Evolutionary conservation across 257 asterid species (phyloP), one percentile per base, ranked within the genome.

Genomic region (Fraxinus anomala): DNA sequence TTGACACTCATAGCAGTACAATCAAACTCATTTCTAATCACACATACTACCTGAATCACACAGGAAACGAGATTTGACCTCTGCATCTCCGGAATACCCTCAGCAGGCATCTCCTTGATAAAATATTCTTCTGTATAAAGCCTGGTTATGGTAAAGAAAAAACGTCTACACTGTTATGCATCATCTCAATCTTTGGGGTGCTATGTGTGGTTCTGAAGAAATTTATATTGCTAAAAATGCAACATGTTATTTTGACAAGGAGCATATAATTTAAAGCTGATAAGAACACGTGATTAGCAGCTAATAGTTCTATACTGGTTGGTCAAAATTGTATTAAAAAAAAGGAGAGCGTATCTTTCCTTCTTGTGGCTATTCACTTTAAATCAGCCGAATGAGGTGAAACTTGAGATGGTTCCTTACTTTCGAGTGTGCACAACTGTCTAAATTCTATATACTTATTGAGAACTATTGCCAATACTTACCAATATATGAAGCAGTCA

Each of bases 1-100:
- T 10, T 39, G 72, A 68, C 72, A 59, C 67, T 59, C 30, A 1
- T 59, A 59, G 30, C 3, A 59, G 13, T 59, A 6, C 31, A 37
- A 76, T 61, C 56, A 73, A 44, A 49, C 30, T 34, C 44, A 47
- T 66, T 73, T 24, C 11, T 31, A 26, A 54, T 23, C 79, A 54
- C 39, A n/a, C 81, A 76, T 81, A 21, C 67, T 59, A 91, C 99
- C 97, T 95, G 99, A 85, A 93, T 91, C 83, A 95, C 96, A 79
- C 89, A 86, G 59, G 99, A 88, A 76, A 89, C 96, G 31, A 95
- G 98, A 70, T 90, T 95, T 80, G 99, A 93, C 86, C 99, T 87
- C 89, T 93, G 99, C 84, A 95, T 95, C 89, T 95, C 99, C 0
- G 99, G 98, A 73, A 91, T 85, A 73, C 99, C 97, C 83, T 85